Percentiles rank a stretch among this genome's conserved stretches.
Evolutionary conservation across 1,139 yeast species (phyloP).

Genomic region (Suhomyces taliae): DNA sequence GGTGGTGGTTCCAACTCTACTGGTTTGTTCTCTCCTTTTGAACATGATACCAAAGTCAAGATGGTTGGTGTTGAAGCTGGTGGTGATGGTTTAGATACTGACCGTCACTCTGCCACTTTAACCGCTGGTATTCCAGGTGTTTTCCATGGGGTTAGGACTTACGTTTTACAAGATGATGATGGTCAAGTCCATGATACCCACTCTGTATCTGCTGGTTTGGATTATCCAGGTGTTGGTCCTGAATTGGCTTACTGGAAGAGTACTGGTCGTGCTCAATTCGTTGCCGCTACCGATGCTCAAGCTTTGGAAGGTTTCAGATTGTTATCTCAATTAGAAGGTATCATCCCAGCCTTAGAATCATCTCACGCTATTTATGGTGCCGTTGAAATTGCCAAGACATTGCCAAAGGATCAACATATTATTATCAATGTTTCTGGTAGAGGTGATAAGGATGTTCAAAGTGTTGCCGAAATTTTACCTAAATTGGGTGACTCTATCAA

Average conservation of each 20-base stretch:
- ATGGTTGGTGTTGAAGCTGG: conserved; percentile 97
- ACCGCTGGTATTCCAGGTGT: conserved; percentile 95
- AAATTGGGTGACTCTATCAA: conserved; percentile 84
- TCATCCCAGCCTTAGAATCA: conserved; percentile 96
- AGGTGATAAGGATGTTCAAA: conserved; percentile 98
- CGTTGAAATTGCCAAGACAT: conserved; percentile 79
- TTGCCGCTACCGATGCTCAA: conserved; percentile 91
- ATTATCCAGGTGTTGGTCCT: conserved; percentile 99
- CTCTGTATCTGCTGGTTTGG: conserved; percentile 97
- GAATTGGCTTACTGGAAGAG: conserved; percentile 95
- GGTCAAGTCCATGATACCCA: conserved; percentile 98
- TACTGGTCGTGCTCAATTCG: conserved; percentile 85
- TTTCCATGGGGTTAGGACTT: conserved; percentile 96
- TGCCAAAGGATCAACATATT: conserved; percentile 76
- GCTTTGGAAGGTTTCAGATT: conserved; percentile 88
- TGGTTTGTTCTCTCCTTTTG: conserved; percentile 95
- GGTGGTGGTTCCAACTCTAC: conserved; percentile 99
- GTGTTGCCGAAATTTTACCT: conserved; percentile 93
- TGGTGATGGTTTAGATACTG: conserved; percentile 92
- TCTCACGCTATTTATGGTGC: conserved; percentile 96
- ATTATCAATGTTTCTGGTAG: conserved; percentile 93
- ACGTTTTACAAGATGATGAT: conserved; percentile 82
- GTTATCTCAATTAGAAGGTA: conserved; percentile 92
- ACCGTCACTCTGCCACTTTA: conserved; percentile 87
- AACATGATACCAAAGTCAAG: conserved; percentile 71